Evolutionary conservation across 139 green algal genomes (phyloP).

Genomic region (Eudorina sp.): DNA sequence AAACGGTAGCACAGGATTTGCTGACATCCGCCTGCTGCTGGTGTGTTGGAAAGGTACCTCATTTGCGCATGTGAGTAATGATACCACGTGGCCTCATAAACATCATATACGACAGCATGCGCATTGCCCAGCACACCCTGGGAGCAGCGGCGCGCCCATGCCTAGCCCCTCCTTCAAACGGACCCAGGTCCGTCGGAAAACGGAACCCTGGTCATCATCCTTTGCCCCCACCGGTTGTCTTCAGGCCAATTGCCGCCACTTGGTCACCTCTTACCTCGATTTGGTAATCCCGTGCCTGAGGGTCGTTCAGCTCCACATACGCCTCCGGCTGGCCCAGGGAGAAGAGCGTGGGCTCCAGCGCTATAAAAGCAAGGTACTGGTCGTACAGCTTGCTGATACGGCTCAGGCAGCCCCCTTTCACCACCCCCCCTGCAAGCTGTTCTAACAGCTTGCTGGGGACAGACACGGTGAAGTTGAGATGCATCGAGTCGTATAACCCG

Average conservation of each 20-base stretch:
- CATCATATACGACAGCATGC: too few species aligned
- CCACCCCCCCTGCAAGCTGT: slow-evolving; percentile 77
- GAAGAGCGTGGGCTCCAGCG: slow-evolving; percentile 92
- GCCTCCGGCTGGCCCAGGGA: slow-evolving; percentile 84
- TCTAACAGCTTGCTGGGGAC: slow-evolving; percentile 86
- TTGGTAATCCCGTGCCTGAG: slow-evolving; percentile 83
- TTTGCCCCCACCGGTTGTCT: not conserved
- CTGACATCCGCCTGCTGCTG: too few species aligned
- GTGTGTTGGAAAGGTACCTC: too few species aligned
- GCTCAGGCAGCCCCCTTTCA: slow-evolving; percentile 68
- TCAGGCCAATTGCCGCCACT: not conserved
- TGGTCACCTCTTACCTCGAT: slow-evolving; percentile 78
- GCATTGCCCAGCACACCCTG: too few species aligned
- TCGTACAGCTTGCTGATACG: slow-evolving; percentile 89
- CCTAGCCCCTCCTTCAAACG: too few species aligned
- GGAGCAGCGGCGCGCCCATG: too few species aligned
- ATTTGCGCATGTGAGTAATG: too few species aligned
- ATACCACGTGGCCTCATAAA: too few species aligned
- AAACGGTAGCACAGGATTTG: too few species aligned
- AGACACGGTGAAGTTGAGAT: slow-evolving; percentile 94
- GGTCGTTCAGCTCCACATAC: slow-evolving; percentile 96
- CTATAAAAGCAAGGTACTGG: slow-evolving; percentile 93
- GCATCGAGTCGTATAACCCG: slow-evolving; percentile 91
- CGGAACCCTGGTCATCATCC: too few species aligned
- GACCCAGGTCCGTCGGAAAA: too few species aligned